A percentile compares a stretch with the other conserved stretches of the same genome.
phyloP scores from a whole-genome alignment of 2,329 filamentous ascomycete genomes.

The Trichoderma oligosporum region DNA sequence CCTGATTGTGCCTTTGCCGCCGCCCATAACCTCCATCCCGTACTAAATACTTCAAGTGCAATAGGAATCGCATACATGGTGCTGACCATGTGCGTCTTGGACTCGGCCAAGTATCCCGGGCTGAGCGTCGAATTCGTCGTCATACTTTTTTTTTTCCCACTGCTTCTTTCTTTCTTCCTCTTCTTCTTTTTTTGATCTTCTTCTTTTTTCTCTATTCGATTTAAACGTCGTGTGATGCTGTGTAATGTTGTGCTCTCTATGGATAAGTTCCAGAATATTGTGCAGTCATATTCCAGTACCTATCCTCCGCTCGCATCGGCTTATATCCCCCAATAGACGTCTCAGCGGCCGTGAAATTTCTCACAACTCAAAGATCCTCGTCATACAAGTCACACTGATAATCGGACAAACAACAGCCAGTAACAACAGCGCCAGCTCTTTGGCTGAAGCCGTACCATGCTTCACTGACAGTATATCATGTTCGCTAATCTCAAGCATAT shows the following conservation, averaged over 20 bases:
- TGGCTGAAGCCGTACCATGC: slow-evolving; percentile 1
- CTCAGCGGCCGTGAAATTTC: neutral
- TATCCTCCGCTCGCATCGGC: no score
- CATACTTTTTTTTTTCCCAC: neutral
- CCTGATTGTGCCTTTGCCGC: neutral
- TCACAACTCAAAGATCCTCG: neutral
- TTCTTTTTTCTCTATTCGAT: no score
- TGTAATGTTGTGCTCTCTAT: neutral
- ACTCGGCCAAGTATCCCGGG: slow-evolving; percentile 18
- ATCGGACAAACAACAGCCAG: neutral
- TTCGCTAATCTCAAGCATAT: neutral
- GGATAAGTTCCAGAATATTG: no score
- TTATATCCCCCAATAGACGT: neutral
- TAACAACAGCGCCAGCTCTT: neutral
- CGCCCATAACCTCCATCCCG: slow-evolving; percentile 15
- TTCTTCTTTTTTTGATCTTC: neutral
- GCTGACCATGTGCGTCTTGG: slow-evolving; percentile 17
- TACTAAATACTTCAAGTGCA: slow-evolving; percentile 18
- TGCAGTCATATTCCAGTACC: no score
- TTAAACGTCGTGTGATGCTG: neutral
- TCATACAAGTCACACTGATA: neutral
- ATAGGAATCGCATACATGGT: slow-evolving; percentile 20
- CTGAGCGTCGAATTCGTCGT: slow-evolving; percentile 12
- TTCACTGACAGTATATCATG: slow-evolving; percentile 4
- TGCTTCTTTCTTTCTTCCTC: neutral